phyloP scores from a whole-genome alignment of 2,329 filamentous ascomycete genomes.

The Akanthomyces lecanii region DNA sequence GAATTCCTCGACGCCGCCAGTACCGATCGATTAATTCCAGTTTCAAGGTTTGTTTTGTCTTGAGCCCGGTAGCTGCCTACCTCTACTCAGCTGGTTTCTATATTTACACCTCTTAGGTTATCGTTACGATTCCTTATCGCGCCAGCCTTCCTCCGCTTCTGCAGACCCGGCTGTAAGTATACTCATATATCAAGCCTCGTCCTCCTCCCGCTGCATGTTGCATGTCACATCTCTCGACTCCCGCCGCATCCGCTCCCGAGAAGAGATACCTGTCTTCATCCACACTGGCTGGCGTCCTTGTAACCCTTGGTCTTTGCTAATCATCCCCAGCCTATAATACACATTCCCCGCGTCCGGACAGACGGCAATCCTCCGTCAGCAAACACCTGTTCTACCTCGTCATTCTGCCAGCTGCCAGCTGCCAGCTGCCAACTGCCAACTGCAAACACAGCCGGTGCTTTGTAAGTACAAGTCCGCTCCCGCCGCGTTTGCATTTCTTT shows the following conservation, averaged over 20 bases:
- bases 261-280: slow-evolving; percentile 6
- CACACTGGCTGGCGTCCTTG: neutral
- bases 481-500: neutral
- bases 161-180: slow-evolving; percentile 10
- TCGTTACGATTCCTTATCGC: neutral
- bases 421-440: neutral
- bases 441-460: neutral
- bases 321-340: slow-evolving; percentile 13
- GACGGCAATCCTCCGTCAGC: neutral
- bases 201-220: neutral
- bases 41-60: slow-evolving; percentile 1
- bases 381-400: neutral
- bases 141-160: neutral
- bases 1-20: slow-evolving; percentile 5
- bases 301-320: neutral
- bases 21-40: slow-evolving; percentile 7
- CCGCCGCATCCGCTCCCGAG: neutral
- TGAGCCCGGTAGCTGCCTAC: slow-evolving; percentile 1
- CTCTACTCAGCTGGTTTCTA: neutral
- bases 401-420: neutral
- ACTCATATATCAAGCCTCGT: slow-evolving; percentile 13
- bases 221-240: slow-evolving; percentile 9
- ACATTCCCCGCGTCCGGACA: slow-evolving; percentile 4
- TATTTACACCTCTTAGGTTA: slow-evolving; percentile 8
- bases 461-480: neutral